A percentile compares a stretch with the other conserved stretches of the same genome.
Conservation (phyloP, 371 early-diverging fungal species). For the Nosema muscidifuracis region DNA sequence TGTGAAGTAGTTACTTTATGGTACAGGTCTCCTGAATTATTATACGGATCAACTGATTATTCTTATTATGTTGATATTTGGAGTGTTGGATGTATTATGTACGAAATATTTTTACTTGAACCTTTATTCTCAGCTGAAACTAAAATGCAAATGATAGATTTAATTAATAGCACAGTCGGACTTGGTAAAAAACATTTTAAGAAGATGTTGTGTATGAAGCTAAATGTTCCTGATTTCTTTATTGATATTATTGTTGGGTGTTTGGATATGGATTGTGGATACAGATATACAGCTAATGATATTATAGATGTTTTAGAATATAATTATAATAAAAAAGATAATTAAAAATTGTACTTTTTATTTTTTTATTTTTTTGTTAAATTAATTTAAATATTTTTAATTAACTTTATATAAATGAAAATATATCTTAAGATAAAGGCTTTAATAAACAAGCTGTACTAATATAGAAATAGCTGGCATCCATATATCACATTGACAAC, state of each 20-base stretch:
- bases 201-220: constrained; percentile 17
- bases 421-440: not conserved
- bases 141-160: constrained; percentile 54
- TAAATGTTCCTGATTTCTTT: constrained; percentile 40
- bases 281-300: constrained; percentile 37
- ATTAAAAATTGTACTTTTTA: not conserved
- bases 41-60: constrained; percentile 81
- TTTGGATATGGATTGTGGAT: constrained; percentile 29
- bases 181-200: constrained; percentile 2
- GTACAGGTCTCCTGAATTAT: constrained; percentile 96
- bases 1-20: constrained; percentile 93
- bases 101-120: constrained; percentile 70
- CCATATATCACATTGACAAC: constrained; percentile 21
- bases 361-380: too few species aligned
- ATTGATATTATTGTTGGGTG: constrained; percentile 21
- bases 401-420: too few species aligned
- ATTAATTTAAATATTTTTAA: too few species aligned
- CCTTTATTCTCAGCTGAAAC: constrained; percentile 60
- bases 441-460: constrained; percentile 29
- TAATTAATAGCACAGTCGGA: constrained; percentile 42
- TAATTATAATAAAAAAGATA: constrained; percentile 2
- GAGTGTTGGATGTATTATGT: constrained; percentile 94
- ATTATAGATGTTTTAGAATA: constrained; percentile 31
- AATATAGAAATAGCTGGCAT: constrained; percentile 25
- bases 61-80: constrained; percentile 88